Evolutionary conservation across 2,329 filamentous ascomycete species (phyloP), one percentile per base, ranked within the genome.

Genomic region (Fusarium metavorans): DNA sequence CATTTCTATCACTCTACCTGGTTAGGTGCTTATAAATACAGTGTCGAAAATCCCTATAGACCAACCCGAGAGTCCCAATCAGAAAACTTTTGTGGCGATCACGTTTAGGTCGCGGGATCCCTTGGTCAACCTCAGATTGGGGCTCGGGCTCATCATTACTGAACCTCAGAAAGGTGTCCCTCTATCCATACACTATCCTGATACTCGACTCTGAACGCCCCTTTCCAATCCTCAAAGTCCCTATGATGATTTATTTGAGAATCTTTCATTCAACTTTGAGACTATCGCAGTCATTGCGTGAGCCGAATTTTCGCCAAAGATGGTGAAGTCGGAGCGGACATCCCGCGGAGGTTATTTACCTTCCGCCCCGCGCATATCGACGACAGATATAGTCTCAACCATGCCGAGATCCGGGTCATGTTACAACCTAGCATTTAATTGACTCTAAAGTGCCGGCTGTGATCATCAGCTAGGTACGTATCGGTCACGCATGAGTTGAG

Each of bases 181-280:
- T 43, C 14, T 10, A 43, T 14, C 11, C n/a, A 20, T 41, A 16
- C 9, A 3, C 10, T 6, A 20, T 13, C 20, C n/a, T 43, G 39
- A n/a, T 14, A 13, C 39, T 23, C 11, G 10, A 23, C 6, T 14
- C 5, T 13, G n/a, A 20, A 13, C n/a, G 1, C 1, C 3, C 1
- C n/a, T 43, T 43, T 2, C 6, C 1, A 20, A 43, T 6, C 6
- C 5, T 37, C 3, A 43, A 43, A 20, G 11, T 4, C 5, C 6
- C n/a, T 23, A 11, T 43, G 13, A 6, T 6, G 5, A 6, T 14
- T 6, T 7, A 3, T 13, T 7, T 43, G 1, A 7, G 6, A 3
- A 4, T 14, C n/a, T 14, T 43, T 14, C 1, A 6, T 43, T 43
- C n/a, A 14, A 43, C 6, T 23, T 43, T 43, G n/a, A 23, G 1